Evolutionary conservation across 2,329 filamentous ascomycete species (phyloP).

Genomic region (Aspergillus amoenus): DNA sequence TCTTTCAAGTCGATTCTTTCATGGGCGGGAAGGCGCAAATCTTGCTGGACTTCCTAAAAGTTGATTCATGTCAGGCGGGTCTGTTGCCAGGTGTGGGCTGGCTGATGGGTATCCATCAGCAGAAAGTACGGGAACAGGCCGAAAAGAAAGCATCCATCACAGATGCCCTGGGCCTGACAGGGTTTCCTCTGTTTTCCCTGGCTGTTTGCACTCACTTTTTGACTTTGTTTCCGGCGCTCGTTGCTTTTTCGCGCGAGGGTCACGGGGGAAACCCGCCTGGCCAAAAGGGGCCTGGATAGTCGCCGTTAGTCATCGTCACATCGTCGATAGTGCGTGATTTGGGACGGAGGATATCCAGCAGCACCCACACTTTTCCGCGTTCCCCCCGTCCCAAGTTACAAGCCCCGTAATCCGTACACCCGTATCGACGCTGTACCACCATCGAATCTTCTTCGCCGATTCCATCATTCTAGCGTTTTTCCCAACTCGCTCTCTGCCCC

Average conservation of each 20-base stretch:
- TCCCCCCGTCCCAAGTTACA: slow-evolving; percentile 20
- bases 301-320: not conserved
- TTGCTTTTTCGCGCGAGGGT: slow-evolving; percentile 12
- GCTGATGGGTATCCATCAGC: too few species aligned
- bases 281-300: slow-evolving; percentile 13
- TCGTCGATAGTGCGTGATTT: not conserved
- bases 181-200: not conserved
- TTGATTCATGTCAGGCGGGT: slow-evolving; percentile 9
- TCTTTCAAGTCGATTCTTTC: slow-evolving; percentile 17
- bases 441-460: slow-evolving; percentile 20
- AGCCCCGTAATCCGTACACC: slow-evolving; percentile 6
- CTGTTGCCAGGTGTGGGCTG: not conserved
- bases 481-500: slow-evolving; percentile 12
- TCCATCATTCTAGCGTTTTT: slow-evolving; percentile 20
- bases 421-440: slow-evolving; percentile 13
- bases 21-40: not conserved
- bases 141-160: not conserved
- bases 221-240: slow-evolving; percentile 3
- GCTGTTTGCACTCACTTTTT: slow-evolving; percentile 6
- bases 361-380: slow-evolving; percentile 20
- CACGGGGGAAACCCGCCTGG: slow-evolving; percentile 16
- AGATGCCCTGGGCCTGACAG: not conserved
- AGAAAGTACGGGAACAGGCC: not conserved
- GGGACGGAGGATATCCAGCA: not conserved
- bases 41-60: not conserved